Evolutionary conservation across 805 yeast genomes (phyloP), one percentile per base, ranked within the genome.

Genomic region (Ogataea dorogensis): DNA sequence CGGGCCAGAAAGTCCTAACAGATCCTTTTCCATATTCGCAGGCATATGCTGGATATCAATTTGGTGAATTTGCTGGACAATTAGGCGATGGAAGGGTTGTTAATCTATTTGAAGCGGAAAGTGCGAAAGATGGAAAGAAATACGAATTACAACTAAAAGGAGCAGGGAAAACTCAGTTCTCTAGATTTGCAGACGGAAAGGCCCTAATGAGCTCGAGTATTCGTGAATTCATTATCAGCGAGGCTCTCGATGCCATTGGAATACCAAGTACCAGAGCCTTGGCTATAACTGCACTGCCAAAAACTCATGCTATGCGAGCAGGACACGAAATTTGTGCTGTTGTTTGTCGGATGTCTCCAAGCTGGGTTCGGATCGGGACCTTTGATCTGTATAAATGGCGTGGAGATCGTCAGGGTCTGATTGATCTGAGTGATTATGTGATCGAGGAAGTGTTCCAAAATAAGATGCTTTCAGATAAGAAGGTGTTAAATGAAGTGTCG

Each of bases 1-100:
- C 79, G 38, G 97, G 97, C 1, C 47, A 58, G 27, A 65, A 75
- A 24, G 50, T 61, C n/a, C 46, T 72, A 2, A 50, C 60, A 23
- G 48, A 48, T 16, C 61, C 62, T 1, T 77, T 76, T 47, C 98
- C 98, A 0, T 91, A 84, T 60, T 77, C 96, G 9, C 89, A 84
- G 58, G 86, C 91, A 0, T 91, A 91, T 59, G 96, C 98, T 2
- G 98, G 98, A 1, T 87, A 82, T 71, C 98, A 91, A 55, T 91
- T 93, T 66, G 98, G 98, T 3, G 77, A 76, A 46, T 91, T 91
- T 76, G 97, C 97, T 0, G 98, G 98, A 2, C 98, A 93, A 59
- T 65, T 91, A 43, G 98, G 98, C 5, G 98, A 91, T 58, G 98
- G 98, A 1, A 67, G 98, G 42, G 96, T 87, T 2, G 73, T 81